phyloP scores from a whole-genome alignment of 208 protist species.

The Trypanosomatidae sp. region DNA sequence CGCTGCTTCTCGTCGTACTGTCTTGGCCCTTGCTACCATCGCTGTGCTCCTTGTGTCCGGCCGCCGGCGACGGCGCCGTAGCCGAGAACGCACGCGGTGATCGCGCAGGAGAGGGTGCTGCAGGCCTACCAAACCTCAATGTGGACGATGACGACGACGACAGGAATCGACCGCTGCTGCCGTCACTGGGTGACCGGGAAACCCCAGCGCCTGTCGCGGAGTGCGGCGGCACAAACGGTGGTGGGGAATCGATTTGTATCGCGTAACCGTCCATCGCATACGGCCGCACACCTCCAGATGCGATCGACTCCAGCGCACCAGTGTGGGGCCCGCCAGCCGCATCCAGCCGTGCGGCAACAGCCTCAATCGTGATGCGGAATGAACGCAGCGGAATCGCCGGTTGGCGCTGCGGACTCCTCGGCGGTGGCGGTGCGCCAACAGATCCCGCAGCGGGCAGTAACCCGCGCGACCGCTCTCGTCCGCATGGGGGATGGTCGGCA shows the following conservation, averaged over 20 bases:
- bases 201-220: neutral
- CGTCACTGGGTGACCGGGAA: neutral
- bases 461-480: neutral
- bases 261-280: neutral
- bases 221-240: conserved; percentile 7
- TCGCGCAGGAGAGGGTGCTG: neutral
- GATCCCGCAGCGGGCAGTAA: neutral
- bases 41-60: neutral
- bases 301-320: neutral
- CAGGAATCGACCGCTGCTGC: neutral
- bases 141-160: neutral
- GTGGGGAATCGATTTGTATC: neutral
- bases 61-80: neutral
- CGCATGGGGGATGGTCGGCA: neutral
- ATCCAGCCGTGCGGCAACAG: conserved; percentile 3
- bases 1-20: neutral
- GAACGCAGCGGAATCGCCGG: conserved; percentile 12
- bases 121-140: neutral
- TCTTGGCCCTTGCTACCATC: neutral
- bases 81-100: neutral
- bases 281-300: neutral
- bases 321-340: conserved; percentile 7
- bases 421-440: neutral
- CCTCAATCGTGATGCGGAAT: conserved; percentile 12
- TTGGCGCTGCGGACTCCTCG: neutral